Base-by-base conservation (phyloP, 208 protist species). In the Vickermania ingenoplastis region DNA sequence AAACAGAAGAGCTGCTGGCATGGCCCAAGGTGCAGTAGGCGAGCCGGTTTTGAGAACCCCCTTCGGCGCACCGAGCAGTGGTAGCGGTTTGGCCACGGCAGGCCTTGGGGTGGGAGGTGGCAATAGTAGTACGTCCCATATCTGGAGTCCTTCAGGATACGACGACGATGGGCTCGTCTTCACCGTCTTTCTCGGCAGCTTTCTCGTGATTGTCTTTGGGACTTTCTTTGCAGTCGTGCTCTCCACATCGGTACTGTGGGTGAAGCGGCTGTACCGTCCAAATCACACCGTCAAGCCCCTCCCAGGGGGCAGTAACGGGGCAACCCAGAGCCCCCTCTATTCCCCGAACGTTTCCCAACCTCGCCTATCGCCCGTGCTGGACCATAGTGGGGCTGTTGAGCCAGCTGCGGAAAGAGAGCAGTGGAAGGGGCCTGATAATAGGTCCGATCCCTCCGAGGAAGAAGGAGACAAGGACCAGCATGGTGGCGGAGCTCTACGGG, bases 81-180 rank as follows among this genome's bases (percentile, higher is more conserved):
- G n/a, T n/a, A n/a, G n/a, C n/a, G n/a, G n/a, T n/a, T n/a, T n/a
- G n/a, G n/a, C n/a, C n/a, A n/a, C n/a, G n/a, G n/a, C n/a, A n/a
- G n/a, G n/a, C n/a, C n/a, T n/a, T n/a, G n/a, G n/a, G n/a, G n/a
- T n/a, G n/a, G n/a, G n/a, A n/a, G n/a, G n/a, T n/a, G n/a, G n/a
- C n/a, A n/a, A n/a, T n/a, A n/a, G n/a, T n/a, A n/a, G n/a, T n/a
- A n/a, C n/a, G n/a, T n/a, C n/a, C n/a, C n/a, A 17, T 17, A 45
- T 45, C 11, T 45, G 36, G 36, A 45, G 36, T 45, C 36, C 36
- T 7, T 45, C 36, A n/a, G 36, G 17, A 26, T 93, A 81, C 72
- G 81, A 93, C 67, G 82, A 93, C 53, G 75, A 93, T n/a, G 86
- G 86, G 7, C 69, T 93, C 52, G 72, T 72, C 45, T 72, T 86